Conservation (phyloP, 352 stramenopile genomes). For the Phytophthora citrophthora region DNA sequence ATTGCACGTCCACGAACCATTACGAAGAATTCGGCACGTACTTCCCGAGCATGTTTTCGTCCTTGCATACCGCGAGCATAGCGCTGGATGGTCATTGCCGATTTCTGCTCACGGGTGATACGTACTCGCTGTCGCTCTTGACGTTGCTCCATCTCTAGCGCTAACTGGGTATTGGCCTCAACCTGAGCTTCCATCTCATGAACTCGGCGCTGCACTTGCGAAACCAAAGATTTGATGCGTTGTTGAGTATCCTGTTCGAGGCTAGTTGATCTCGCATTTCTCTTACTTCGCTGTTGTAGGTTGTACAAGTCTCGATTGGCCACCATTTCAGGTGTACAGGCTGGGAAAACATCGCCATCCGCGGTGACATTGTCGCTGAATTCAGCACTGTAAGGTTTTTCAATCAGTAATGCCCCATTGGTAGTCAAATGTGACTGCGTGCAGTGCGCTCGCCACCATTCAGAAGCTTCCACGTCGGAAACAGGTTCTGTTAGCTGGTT, state of each 20-base stretch:
- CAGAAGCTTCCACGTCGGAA: constrained; percentile 45
- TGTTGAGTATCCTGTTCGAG: constrained; percentile 31
- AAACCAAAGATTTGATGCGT: constrained; percentile 23
- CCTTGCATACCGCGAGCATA: constrained; percentile 51
- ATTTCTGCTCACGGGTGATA: constrained; percentile 45
- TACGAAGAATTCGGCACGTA: constrained; percentile 68
- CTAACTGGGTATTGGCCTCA: constrained; percentile 62
- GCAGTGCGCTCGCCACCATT: constrained; percentile 70
- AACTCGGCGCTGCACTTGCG: constrained; percentile 40
- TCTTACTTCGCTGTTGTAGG: constrained; percentile 34
- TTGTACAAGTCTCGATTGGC: constrained; percentile 55
- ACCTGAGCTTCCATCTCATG: constrained; percentile 65
- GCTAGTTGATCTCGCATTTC: constrained; percentile 11
- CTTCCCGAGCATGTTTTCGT: constrained; percentile 46
- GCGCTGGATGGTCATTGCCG: constrained; percentile 58
- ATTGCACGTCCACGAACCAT: constrained; percentile 72
- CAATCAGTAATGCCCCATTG: constrained; percentile 13
- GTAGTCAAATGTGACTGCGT: constrained; percentile 48
- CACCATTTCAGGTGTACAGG: constrained; percentile 55
- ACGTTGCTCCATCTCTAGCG: constrained; percentile 34
- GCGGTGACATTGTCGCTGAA: constrained; percentile 32
- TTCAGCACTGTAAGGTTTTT: constrained; percentile 15
- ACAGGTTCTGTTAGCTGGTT: constrained; percentile 12
- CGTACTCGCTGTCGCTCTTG: constrained; percentile 39
- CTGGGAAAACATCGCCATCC: constrained; percentile 30